These are phyloP conservation scores for Phytophthora tentaculata DNA, from an alignment of 352 stramenopile genomes.

Conservation along the genomic window DNA sequence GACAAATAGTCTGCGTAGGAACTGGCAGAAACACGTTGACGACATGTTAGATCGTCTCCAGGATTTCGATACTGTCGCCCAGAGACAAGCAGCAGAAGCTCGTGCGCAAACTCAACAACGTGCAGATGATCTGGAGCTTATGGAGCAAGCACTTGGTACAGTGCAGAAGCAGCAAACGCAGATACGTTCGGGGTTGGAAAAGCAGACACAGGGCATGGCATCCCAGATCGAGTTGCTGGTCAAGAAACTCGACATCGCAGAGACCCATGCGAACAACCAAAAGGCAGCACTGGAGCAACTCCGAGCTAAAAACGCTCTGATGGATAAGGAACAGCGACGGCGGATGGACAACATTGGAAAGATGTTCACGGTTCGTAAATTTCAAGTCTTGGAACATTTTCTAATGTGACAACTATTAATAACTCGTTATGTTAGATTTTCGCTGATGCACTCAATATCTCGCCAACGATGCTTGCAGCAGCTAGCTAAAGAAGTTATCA, in stretches of 20 bases:
- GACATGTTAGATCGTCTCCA: constrained; percentile 66
- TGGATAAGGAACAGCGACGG: constrained; percentile 75
- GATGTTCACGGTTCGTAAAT: constrained; percentile 67
- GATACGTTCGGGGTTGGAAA: constrained; percentile 54
- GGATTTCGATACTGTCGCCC: constrained; percentile 50
- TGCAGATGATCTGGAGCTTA: constrained; percentile 72
- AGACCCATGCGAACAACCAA: constrained; percentile 47
- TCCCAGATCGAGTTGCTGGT: constrained; percentile 47
- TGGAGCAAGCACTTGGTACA: constrained; percentile 74
- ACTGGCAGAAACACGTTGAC: constrained; percentile 80
- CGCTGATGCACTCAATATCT: constrained; percentile 72
- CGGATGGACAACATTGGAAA: constrained; percentile 82
- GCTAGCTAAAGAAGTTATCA: constrained; percentile 17
- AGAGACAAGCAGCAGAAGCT: constrained; percentile 51
- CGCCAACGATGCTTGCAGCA: constrained; percentile 33
- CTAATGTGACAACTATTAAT: constrained; percentile 12
- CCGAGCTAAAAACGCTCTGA: constrained; percentile 47
- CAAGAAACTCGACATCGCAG: constrained; percentile 70
- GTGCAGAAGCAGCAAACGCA: constrained; percentile 75
- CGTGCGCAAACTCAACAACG: constrained; percentile 60
- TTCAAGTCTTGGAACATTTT: background rate
- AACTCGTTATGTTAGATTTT: constrained; percentile 50
- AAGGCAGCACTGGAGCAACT: constrained; percentile 53
- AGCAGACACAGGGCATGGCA: constrained; percentile 51
- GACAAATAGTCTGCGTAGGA: constrained; percentile 62